These are phyloP conservation scores for Solanum gracilifrons DNA, from an alignment of 257 asterid genomes.

Conservation along the genomic window DNA sequence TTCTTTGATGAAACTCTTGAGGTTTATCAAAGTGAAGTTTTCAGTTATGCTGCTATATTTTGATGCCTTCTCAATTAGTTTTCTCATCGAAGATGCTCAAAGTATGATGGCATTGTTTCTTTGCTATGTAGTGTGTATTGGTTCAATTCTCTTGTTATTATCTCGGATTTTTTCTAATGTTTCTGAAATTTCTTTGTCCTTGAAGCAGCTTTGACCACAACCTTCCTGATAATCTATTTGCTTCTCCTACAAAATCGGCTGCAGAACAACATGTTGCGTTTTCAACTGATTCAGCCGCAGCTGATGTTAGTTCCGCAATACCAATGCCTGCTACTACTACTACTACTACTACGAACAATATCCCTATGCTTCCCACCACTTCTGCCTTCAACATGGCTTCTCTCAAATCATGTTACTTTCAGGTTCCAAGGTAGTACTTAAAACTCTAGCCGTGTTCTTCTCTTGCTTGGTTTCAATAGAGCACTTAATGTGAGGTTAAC, in stretches of 20 bases:
- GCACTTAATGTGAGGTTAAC: neutral
- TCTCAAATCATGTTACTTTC: slow-evolving; percentile 4
- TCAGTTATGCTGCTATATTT: neutral
- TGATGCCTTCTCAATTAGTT: neutral
- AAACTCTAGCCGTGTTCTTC: neutral
- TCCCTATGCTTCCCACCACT: neutral
- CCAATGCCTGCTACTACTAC: neutral
- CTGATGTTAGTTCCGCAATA: neutral
- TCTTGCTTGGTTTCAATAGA: neutral
- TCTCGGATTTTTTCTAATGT: neutral
- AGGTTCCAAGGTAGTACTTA: slow-evolving; percentile 1
- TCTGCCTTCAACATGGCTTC: slow-evolving; percentile 4
- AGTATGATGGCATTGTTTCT: neutral
- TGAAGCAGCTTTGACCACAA: slow-evolving; percentile 60
- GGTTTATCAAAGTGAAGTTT: neutral
- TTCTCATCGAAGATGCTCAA: neutral
- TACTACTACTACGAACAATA: neutral
- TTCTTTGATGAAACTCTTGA: neutral
- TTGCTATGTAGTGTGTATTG: neutral
- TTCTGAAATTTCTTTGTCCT: neutral
- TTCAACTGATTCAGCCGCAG: neutral
- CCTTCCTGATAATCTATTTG: slow-evolving; percentile 77
- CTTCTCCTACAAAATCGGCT: slow-evolving; percentile 52
- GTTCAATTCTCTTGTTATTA: neutral
- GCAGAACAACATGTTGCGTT: neutral